These are phyloP conservation scores for Cokeromyces recurvatus DNA, from an alignment of 371 early-diverging fungal genomes.

Conservation along the genomic window DNA sequence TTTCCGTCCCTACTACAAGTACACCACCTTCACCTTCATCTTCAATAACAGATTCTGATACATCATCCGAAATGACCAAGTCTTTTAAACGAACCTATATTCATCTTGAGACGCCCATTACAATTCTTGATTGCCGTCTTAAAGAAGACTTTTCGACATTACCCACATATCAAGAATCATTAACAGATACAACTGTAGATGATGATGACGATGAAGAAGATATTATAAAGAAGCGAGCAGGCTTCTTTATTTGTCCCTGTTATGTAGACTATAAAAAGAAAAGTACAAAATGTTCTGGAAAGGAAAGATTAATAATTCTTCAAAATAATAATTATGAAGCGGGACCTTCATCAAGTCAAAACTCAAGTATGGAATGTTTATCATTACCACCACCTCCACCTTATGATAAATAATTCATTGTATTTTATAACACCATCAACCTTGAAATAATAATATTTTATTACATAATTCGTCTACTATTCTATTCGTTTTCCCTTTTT, in stretches of 20 bases:
- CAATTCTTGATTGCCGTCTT: constrained; percentile 41
- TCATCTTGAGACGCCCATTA: constrained; percentile 41
- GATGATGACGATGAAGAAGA: constrained; percentile 23
- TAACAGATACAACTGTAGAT: constrained; percentile 18
- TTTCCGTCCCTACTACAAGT: constrained; percentile 15
- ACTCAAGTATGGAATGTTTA: constrained; percentile 3
- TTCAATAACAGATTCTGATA: neutral
- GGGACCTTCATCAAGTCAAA: neutral
- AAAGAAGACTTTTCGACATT: constrained; percentile 37
- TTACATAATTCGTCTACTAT: too few species aligned
- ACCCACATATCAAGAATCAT: constrained; percentile 40
- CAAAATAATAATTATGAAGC: constrained; percentile 10
- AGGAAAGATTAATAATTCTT: constrained; percentile 28
- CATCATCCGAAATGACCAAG: neutral
- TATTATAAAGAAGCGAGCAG: constrained; percentile 6
- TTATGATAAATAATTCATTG: constrained; percentile 4
- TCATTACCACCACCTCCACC: constrained; percentile 15
- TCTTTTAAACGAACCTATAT: constrained; percentile 12
- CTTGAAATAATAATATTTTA: too few species aligned
- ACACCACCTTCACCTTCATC: neutral
- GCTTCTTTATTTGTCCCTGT: constrained; percentile 41
- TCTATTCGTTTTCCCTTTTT: too few species aligned
- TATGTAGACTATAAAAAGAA: constrained; percentile 42
- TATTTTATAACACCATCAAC: too few species aligned
- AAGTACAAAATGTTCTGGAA: constrained; percentile 13